phyloP scores from a whole-genome alignment of 352 stramenopile genomes.

The Aphanomyces cochlioides region DNA sequence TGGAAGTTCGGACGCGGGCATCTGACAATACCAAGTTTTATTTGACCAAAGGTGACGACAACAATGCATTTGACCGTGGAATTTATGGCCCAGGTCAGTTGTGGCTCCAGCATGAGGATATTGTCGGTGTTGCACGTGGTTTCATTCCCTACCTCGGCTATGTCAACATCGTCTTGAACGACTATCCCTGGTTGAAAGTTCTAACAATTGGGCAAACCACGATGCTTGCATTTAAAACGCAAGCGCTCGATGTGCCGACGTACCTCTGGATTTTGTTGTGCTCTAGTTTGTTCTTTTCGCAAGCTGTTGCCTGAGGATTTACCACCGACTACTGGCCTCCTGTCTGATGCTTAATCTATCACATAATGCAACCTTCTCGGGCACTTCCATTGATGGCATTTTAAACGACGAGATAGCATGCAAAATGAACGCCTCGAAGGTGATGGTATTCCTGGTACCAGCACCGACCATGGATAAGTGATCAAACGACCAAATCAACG shows the following conservation, averaged over 20 bases:
- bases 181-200: conserved; percentile 98
- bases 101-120: conserved; percentile 98
- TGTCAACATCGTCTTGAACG: conserved; percentile 99
- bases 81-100: conserved; percentile 97
- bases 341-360: not conserved
- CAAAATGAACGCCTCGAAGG: too few species aligned
- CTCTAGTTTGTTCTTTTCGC: not conserved
- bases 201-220: conserved; percentile 71
- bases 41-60: conserved; percentile 99
- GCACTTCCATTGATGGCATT: not conserved
- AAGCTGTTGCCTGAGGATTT: not conserved
- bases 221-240: conserved; percentile 53
- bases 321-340: not conserved
- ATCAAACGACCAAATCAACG: too few species aligned
- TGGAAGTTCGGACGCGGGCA: conserved; percentile 93
- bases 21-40: conserved; percentile 90
- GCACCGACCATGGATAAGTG: too few species aligned
- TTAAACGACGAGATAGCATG: not conserved
- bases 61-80: conserved; percentile 96
- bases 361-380: not conserved
- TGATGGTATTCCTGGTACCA: too few species aligned
- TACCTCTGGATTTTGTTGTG: not conserved
- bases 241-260: not conserved
- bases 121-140: conserved; percentile 94
- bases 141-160: conserved; percentile 97